Conservation (phyloP, 2,329 filamentous ascomycete genomes). For the Fusarium musae region DNA sequence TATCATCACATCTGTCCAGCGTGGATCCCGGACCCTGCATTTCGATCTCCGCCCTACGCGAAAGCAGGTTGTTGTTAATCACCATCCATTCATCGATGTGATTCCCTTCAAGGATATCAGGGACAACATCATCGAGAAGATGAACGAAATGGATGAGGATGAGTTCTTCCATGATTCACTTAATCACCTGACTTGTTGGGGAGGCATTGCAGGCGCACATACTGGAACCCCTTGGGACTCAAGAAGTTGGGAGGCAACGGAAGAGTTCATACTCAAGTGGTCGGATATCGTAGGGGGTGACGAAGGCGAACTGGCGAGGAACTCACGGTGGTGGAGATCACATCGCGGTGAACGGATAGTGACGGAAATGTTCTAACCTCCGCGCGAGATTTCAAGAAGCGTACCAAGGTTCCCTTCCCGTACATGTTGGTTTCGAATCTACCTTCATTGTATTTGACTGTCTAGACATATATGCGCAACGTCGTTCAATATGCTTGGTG, state of each 20-base stretch:
- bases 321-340: conserved; percentile 45
- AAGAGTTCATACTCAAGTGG: conserved; percentile 46
- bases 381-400: not conserved
- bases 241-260: conserved; percentile 46
- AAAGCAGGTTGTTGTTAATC: conserved; percentile 38
- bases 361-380: conserved; percentile 28
- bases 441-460: conserved; percentile 20
- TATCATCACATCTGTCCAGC: conserved; percentile 35
- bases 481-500: conserved; percentile 11
- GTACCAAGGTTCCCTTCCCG: not conserved
- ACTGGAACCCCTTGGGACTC: conserved; percentile 46
- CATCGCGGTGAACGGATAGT: conserved; percentile 42
- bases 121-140: conserved; percentile 41
- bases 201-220: conserved; percentile 37
- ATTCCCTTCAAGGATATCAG: conserved; percentile 44
- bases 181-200: conserved; percentile 47
- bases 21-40: conserved; percentile 38
- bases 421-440: conserved; percentile 17
- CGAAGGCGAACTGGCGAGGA: conserved; percentile 45
- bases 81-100: conserved; percentile 45
- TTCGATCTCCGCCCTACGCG: conserved; percentile 43
- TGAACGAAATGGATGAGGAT: conserved; percentile 40
- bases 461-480: conserved; percentile 31
- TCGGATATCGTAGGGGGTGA: conserved; percentile 43
- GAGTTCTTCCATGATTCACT: conserved; percentile 46